Conservation (phyloP, 1,284 basidiomycete genomes). For the Phellinidium pouzarii region DNA sequence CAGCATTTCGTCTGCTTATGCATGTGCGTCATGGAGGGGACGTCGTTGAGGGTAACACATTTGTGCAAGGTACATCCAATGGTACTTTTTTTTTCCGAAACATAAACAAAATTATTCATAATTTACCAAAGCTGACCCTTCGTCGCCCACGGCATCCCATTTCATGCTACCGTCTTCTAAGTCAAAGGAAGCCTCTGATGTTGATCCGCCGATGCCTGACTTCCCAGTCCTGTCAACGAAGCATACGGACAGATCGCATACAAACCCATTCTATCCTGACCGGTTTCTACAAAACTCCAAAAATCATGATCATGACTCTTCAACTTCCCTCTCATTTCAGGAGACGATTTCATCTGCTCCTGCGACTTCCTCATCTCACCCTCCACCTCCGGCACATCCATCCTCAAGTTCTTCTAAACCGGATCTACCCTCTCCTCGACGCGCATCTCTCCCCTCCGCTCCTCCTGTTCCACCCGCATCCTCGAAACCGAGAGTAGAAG, state of each 20-base stretch:
- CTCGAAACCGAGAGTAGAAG: conserved; percentile 8
- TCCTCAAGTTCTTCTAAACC: conserved; percentile 23
- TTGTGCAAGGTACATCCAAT: conserved; percentile 56
- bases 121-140: conserved; percentile 6
- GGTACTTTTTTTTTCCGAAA: background rate
- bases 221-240: background rate
- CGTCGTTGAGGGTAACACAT: conserved; percentile 55
- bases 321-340: conserved; percentile 10
- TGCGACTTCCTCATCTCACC: conserved; percentile 23
- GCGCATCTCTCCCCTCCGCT: conserved; percentile 14
- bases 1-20: conserved; percentile 54
- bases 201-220: background rate
- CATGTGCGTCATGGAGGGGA: conserved; percentile 56
- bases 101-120: background rate
- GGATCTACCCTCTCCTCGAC: conserved; percentile 10
- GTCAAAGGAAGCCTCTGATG: background rate
- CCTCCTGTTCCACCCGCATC: conserved; percentile 12
- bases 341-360: conserved; percentile 22
- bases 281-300: background rate
- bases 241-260: background rate
- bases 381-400: conserved; percentile 21
- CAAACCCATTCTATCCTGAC: background rate
- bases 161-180: background rate
- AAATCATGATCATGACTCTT: background rate
- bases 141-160: conserved; percentile 7